These are phyloP conservation scores for Stephania yunnanensis DNA, from an alignment of 164 flowering plant genomes.

Conservation along the genomic window DNA sequence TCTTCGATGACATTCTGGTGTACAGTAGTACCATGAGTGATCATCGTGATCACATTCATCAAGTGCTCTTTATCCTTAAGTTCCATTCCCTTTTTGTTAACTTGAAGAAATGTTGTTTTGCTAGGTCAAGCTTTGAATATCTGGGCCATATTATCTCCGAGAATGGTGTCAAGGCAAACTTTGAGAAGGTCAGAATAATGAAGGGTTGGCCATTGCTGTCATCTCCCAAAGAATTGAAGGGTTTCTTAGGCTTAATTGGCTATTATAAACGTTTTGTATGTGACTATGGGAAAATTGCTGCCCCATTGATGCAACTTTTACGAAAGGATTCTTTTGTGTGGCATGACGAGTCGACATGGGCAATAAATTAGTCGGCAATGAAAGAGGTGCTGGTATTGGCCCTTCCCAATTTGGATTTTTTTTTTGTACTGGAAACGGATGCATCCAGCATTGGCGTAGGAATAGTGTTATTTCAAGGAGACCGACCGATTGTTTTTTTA, in stretches of 20 bases:
- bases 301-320: constrained; percentile 5
- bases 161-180: neutral
- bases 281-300: neutral
- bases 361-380: constrained; percentile 8
- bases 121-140: neutral
- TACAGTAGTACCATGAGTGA: neutral
- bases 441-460: constrained; percentile 1
- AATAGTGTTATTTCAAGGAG: neutral
- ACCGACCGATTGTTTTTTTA: neutral
- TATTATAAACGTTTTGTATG: neutral
- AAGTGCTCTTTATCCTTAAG: neutral
- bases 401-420: constrained; percentile 7
- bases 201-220: neutral
- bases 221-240: neutral
- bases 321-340: constrained; percentile 7
- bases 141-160: neutral
- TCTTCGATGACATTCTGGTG: neutral
- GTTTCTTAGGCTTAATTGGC: neutral
- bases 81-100: neutral
- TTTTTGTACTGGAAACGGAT: constrained; percentile 5
- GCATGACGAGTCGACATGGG: neutral
- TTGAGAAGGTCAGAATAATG: neutral
- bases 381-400: neutral
- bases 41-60: neutral
- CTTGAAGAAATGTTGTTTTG: neutral